phyloP scores from a whole-genome alignment of 2,329 filamentous ascomycete species.

The Ophiostoma sp. region DNA sequence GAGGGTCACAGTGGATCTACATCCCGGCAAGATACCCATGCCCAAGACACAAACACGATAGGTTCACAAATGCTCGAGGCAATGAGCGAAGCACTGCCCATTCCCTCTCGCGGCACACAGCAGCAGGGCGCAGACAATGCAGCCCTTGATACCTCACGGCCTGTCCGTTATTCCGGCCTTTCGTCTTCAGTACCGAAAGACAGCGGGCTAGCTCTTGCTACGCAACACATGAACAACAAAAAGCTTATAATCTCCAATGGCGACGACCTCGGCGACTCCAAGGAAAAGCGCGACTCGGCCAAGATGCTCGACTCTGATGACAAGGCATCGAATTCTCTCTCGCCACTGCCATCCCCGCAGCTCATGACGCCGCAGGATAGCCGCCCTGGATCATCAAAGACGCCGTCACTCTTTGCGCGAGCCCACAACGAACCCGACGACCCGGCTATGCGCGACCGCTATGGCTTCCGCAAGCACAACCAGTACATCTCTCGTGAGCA shows the following conservation, averaged over 20 bases:
- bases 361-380: slow-evolving; percentile 18
- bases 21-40: slow-evolving; percentile 28
- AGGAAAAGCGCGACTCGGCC: slow-evolving; percentile 47
- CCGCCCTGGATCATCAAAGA: slow-evolving; percentile 21
- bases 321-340: background rate
- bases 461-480: slow-evolving; percentile 86
- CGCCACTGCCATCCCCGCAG: slow-evolving; percentile 15
- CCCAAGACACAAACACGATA: slow-evolving; percentile 30
- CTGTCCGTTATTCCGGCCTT: slow-evolving; percentile 37
- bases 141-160: slow-evolving; percentile 31
- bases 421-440: slow-evolving; percentile 42
- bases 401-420: slow-evolving; percentile 24
- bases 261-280: slow-evolving; percentile 19
- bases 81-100: slow-evolving; percentile 36
- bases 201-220: slow-evolving; percentile 33
- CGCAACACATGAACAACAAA: slow-evolving; percentile 23
- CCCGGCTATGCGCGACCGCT: slow-evolving; percentile 62
- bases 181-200: slow-evolving; percentile 35
- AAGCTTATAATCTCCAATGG: background rate
- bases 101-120: slow-evolving; percentile 25
- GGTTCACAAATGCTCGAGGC: slow-evolving; percentile 39
- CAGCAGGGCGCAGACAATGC: slow-evolving; percentile 24
- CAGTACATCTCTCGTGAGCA: slow-evolving; percentile 70
- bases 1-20: slow-evolving; percentile 19
- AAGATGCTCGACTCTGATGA: slow-evolving; percentile 40